These are phyloP conservation scores for Phialophora expanda DNA, from an alignment of 2,329 filamentous ascomycete species.

Conservation along the genomic window DNA sequence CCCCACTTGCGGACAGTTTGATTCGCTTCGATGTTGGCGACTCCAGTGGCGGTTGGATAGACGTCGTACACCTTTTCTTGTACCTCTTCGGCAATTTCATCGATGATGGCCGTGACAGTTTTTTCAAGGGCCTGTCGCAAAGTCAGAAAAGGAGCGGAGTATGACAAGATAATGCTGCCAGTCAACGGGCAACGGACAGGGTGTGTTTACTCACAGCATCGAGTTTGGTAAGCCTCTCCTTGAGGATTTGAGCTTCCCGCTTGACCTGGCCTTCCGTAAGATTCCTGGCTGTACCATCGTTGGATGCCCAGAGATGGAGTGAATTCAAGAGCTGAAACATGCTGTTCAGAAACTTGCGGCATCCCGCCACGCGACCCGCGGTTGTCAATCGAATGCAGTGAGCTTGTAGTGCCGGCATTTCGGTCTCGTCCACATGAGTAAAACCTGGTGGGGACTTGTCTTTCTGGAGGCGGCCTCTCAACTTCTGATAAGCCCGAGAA, in stretches of 20 bases:
- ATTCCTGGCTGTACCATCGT: slow-evolving; percentile 50
- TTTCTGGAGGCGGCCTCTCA: slow-evolving; percentile 60
- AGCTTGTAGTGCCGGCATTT: slow-evolving; percentile 62
- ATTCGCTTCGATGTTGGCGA: background rate
- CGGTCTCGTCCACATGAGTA: slow-evolving; percentile 59
- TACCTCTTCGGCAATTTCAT: slow-evolving; percentile 1
- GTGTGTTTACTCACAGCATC: slow-evolving; percentile 44
- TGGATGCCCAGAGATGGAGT: slow-evolving; percentile 57
- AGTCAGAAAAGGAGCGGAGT: background rate
- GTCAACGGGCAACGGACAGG: background rate
- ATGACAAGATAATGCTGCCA: background rate
- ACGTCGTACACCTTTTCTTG: background rate
- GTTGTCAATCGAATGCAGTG: slow-evolving; percentile 66
- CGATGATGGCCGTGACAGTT: background rate
- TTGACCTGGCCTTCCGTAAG: slow-evolving; percentile 50
- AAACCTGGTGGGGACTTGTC: slow-evolving; percentile 62
- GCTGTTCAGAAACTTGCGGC: slow-evolving; percentile 58
- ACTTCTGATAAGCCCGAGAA: slow-evolving; percentile 66
- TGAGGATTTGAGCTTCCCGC: slow-evolving; percentile 48
- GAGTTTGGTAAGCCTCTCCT: slow-evolving; percentile 51
- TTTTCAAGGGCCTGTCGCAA: slow-evolving; percentile 2
- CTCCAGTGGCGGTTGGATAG: background rate
- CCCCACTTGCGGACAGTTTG: slow-evolving; percentile 46
- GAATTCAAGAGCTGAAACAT: slow-evolving; percentile 60
- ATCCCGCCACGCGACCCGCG: slow-evolving; percentile 52